Evolutionary conservation across 2,329 filamentous ascomycete genomes (phyloP).

Genomic region (Neofusicoccum umdonicola): DNA sequence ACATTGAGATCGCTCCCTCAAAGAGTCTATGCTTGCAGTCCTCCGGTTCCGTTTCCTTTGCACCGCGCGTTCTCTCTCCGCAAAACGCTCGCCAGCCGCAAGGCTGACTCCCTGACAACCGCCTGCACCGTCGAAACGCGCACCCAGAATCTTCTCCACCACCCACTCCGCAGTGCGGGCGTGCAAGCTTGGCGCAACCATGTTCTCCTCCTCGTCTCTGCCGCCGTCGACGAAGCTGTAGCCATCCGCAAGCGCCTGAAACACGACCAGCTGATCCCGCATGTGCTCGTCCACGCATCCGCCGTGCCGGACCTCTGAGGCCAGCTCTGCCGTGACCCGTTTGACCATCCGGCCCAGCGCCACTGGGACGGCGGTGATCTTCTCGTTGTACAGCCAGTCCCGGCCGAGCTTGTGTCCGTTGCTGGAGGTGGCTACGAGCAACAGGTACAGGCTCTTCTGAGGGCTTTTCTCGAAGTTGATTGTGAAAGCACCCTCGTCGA

Average conservation of each 20-base stretch:
- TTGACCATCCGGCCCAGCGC: constrained; percentile 40
- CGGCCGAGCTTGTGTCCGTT: constrained; percentile 50
- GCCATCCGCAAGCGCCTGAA: constrained; percentile 54
- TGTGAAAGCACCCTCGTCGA: background rate
- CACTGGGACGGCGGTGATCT: constrained; percentile 20
- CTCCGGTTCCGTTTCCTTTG: background rate
- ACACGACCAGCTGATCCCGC: constrained; percentile 60
- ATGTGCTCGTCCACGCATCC: constrained; percentile 55
- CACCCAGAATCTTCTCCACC: constrained; percentile 36
- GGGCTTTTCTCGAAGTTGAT: constrained; percentile 41
- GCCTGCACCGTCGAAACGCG: constrained; percentile 37
- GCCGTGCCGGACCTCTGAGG: constrained; percentile 45
- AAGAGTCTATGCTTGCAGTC: background rate
- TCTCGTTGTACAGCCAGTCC: constrained; percentile 46
- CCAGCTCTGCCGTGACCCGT: constrained; percentile 45
- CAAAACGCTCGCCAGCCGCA: constrained; percentile 20
- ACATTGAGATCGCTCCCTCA: background rate
- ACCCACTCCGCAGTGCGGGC: constrained; percentile 48
- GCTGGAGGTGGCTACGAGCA: constrained; percentile 54
- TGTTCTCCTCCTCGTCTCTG: constrained; percentile 22
- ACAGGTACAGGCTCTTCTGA: constrained; percentile 50
- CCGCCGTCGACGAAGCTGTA: constrained; percentile 35
- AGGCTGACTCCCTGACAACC: constrained; percentile 38
- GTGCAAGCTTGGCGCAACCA: constrained; percentile 43
- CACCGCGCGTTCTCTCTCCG: background rate